Evolutionary conservation across 345 rosid genomes (phyloP).

Genomic region (Luvunga scandens): DNA sequence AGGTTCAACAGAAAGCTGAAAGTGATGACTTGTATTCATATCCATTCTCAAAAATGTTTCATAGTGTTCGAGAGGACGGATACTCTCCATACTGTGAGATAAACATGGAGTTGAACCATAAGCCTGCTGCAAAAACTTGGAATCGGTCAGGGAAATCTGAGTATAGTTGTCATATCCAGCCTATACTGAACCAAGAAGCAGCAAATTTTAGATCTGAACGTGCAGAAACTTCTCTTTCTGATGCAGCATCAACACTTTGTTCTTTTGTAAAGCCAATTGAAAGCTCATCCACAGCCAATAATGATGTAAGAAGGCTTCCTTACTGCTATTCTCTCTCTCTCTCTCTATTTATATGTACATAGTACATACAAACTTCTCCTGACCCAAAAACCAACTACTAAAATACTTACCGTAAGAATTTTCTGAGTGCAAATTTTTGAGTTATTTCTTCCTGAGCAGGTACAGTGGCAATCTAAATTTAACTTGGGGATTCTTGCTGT

Average conservation of each 20-base stretch:
- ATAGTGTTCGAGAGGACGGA: slow-evolving; percentile 41
- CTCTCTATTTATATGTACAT: background rate
- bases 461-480: slow-evolving; percentile 35
- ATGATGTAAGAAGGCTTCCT: slow-evolving; percentile 60
- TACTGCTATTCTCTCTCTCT: background rate
- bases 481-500: slow-evolving; percentile 32
- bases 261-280: slow-evolving; percentile 38
- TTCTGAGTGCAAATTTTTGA: slow-evolving; percentile 1
- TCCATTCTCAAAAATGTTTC: slow-evolving; percentile 42
- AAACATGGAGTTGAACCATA: slow-evolving; percentile 30
- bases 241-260: slow-evolving; percentile 44
- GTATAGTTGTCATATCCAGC: slow-evolving; percentile 11
- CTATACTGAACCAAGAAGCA: slow-evolving; percentile 15
- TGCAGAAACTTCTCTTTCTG: slow-evolving; percentile 37
- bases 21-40: slow-evolving; percentile 48
- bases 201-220: slow-evolving; percentile 19
- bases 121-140: slow-evolving; percentile 6
- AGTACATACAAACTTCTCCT: background rate
- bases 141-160: slow-evolving; percentile 18
- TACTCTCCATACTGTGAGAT: slow-evolving; percentile 73
- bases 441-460: slow-evolving; percentile 36
- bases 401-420: background rate
- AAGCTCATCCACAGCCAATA: slow-evolving; percentile 31
- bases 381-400: background rate
- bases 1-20: slow-evolving; percentile 33